Evolutionary conservation across 768 basidiomycete genomes (phyloP).

Genomic region (Clathrus columnatus): DNA sequence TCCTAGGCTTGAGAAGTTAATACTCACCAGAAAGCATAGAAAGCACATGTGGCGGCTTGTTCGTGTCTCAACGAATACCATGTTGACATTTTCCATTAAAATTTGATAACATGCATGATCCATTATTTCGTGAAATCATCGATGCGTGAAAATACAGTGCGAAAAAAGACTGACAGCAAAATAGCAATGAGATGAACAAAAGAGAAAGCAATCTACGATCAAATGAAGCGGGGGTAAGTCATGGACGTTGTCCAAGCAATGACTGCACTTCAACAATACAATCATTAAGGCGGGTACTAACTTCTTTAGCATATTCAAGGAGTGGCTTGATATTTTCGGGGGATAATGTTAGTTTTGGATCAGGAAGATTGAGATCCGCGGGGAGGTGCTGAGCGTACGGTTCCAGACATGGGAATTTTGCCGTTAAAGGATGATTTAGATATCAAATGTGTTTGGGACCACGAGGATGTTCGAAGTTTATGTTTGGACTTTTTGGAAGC

Average conservation of each 20-base stretch:
- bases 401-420: slow-evolving; percentile 34
- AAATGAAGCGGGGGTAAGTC: not conserved
- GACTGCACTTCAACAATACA: slow-evolving; percentile 60
- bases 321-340: slow-evolving; percentile 82
- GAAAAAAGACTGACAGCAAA: not conserved
- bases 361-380: slow-evolving; percentile 26
- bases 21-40: no score
- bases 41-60: no score
- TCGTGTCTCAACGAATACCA: no score
- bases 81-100: no score
- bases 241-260: slow-evolving; percentile 27
- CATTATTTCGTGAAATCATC: not conserved
- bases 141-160: not conserved
- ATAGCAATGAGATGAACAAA: not conserved
- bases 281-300: slow-evolving; percentile 52
- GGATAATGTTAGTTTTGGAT: slow-evolving; percentile 64
- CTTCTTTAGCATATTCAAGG: slow-evolving; percentile 73
- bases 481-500: slow-evolving; percentile 13
- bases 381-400: slow-evolving; percentile 63
- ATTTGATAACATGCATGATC: no score
- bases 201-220: not conserved
- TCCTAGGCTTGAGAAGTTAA: no score
- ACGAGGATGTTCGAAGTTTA: slow-evolving; percentile 21
- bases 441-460: slow-evolving; percentile 27
- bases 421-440: slow-evolving; percentile 27